Base-by-base conservation (phyloP, 495 filamentous ascomycete genomes). In the Thozetella sp. region DNA sequence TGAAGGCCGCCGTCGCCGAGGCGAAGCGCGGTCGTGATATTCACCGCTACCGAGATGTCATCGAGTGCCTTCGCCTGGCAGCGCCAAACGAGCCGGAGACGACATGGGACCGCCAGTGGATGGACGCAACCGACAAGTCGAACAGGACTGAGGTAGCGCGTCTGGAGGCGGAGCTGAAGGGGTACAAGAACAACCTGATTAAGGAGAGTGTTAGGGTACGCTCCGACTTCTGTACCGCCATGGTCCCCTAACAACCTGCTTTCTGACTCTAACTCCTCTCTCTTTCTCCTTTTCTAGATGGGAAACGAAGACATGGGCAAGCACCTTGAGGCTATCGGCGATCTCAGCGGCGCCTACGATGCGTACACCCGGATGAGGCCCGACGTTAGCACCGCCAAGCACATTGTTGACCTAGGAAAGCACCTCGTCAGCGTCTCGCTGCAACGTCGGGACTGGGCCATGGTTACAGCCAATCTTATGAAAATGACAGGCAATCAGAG, bases 111-210 rank as follows among this genome's bases (percentile, higher is more conserved):
- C 71, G 76, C 19, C 80, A 72, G 12, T 98, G 94, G 95, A 76
- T 89, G 3, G 82, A 87, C 1, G 73, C 74, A 45, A 87, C 79
- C 52, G 83, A 83, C 22, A 84, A 82, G 34, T 70, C 80, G n/a
- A 88, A 92, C 60, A 83, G 85, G 57, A 72, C 73, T 1, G 88
- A 93, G 66, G 87, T 85, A 1, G 83, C 90, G 40, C 85, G 89
- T 51, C 76, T 97, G 58, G 90, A 96, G 62, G 76, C 82, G 4
- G 93, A 98, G 67, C 75, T 99, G 25, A 91, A 91, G 69, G 90
- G 89, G 6, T 98, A 98, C 76, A 99, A 97, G 73, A 96, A 98
- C 66, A 99, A 98, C 62, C 73, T 98, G 34, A 92, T 99, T 62
- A 97, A 97, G 71, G 95, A 99, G 74, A 97, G 93, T 74, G 97